A percentile compares a stretch with the other conserved stretches of the same genome.
These are phyloP conservation scores for Rhizodiscina lignyota DNA, from an alignment of 495 filamentous ascomycete genomes.

Conservation along the genomic window DNA sequence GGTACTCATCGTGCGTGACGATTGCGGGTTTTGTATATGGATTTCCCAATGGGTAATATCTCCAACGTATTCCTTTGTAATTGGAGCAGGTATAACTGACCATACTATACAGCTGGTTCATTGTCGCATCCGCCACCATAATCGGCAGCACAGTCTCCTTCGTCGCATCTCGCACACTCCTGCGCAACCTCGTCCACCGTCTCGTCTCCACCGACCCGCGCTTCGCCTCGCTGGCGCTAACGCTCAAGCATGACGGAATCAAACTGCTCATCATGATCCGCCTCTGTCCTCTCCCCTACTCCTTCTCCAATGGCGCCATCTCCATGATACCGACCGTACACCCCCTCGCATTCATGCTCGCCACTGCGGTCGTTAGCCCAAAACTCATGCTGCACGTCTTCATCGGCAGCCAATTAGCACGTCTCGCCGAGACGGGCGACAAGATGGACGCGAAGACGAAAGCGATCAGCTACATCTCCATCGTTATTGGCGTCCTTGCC, in stretches of 20 bases:
- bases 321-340: slow-evolving; percentile 82
- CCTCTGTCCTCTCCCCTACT: slow-evolving; percentile 87
- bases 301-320: slow-evolving; percentile 82
- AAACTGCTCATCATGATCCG: slow-evolving; percentile 85
- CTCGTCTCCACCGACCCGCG: slow-evolving; percentile 69
- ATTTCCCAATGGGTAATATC: slow-evolving; percentile 63
- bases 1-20: slow-evolving; percentile 76
- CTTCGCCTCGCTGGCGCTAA: slow-evolving; percentile 52
- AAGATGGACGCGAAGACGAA: slow-evolving; percentile 50
- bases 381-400: slow-evolving; percentile 89
- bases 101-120: slow-evolving; percentile 61
- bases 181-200: slow-evolving; percentile 59
- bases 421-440: slow-evolving; percentile 44
- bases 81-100: no score
- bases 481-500: slow-evolving; percentile 49
- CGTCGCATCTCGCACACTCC: slow-evolving; percentile 56
- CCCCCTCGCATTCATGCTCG: slow-evolving; percentile 56
- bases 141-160: slow-evolving; percentile 65
- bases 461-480: slow-evolving; percentile 66
- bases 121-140: slow-evolving; percentile 64
- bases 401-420: slow-evolving; percentile 62
- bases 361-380: slow-evolving; percentile 61
- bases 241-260: slow-evolving; percentile 66
- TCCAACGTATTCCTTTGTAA: no score
- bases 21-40: slow-evolving; percentile 88